These are phyloP conservation scores for Condylostoma magnum DNA, from an alignment of 169 alveolate genomes.

Conservation along the genomic window DNA sequence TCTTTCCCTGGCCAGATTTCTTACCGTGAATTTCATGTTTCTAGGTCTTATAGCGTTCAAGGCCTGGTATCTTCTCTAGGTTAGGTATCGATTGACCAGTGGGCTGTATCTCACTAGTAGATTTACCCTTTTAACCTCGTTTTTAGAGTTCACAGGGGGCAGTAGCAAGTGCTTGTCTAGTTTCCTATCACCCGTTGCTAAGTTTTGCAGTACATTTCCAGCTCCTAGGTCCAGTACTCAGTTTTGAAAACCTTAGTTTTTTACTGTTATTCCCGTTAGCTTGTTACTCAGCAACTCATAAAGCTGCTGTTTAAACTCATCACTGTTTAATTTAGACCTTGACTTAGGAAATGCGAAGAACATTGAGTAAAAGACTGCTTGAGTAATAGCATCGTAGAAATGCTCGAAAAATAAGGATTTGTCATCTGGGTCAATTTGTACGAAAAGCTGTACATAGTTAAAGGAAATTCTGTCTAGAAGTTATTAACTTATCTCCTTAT, in stretches of 20 bases:
- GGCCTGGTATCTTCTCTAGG: conserved; percentile 46
- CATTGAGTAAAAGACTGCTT: conserved; percentile 50
- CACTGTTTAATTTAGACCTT: conserved; percentile 38
- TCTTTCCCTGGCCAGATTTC: conserved; percentile 25
- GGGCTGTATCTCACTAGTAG: conserved; percentile 51
- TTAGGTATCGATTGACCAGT: conserved; percentile 46
- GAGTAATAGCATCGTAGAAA: conserved; percentile 54
- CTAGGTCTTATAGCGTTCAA: conserved; percentile 50
- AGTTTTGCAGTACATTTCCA: conserved; percentile 40
- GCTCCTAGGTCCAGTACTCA: conserved; percentile 51
- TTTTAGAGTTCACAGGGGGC: neutral
- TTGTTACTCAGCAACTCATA: conserved; percentile 32
- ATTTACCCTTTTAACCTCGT: conserved; percentile 31
- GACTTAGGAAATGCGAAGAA: conserved; percentile 58
- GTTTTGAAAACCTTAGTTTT: conserved; percentile 45
- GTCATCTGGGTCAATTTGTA: conserved; percentile 1
- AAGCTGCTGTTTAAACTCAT: conserved; percentile 46
- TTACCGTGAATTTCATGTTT: conserved; percentile 44
- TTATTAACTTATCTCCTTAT: neutral
- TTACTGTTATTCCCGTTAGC: conserved; percentile 52
- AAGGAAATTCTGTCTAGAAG: conserved; percentile 21
- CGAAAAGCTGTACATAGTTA: conserved; percentile 11
- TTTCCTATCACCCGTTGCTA: conserved; percentile 8
- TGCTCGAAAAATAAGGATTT: conserved; percentile 29
- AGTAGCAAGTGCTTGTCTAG: conserved; percentile 2